Conservation (phyloP, 371 early-diverging fungal genomes). For the Mucor ambiguus region DNA sequence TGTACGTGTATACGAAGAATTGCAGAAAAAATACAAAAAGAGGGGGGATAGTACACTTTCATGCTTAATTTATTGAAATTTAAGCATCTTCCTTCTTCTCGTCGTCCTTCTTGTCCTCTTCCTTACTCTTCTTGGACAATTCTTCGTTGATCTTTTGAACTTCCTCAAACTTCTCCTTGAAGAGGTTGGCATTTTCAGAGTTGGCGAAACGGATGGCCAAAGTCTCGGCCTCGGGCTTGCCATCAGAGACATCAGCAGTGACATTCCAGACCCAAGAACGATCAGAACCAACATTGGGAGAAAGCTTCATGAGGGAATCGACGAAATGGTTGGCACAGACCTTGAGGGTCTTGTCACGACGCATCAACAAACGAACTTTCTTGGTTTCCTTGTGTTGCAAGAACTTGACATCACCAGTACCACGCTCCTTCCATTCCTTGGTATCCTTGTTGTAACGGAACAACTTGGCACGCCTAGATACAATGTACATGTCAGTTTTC, state of each 20-base stretch:
- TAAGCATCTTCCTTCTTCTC: constrained; percentile 5
- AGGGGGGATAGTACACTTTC: neutral
- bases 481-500: neutral
- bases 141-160: constrained; percentile 43
- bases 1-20: neutral
- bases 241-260: constrained; percentile 89
- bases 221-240: constrained; percentile 78
- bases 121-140: constrained; percentile 32
- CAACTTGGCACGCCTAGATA: constrained; percentile 91
- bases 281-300: constrained; percentile 95
- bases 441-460: constrained; percentile 91
- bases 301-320: constrained; percentile 83
- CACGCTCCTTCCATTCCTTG: constrained; percentile 98
- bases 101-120: constrained; percentile 28
- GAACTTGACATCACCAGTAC: constrained; percentile 95
- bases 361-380: constrained; percentile 94
- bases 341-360: constrained; percentile 97
- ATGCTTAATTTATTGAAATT: constrained; percentile 2
- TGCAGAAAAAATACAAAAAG: neutral
- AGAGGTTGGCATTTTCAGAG: constrained; percentile 74
- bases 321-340: constrained; percentile 98
- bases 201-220: constrained; percentile 97
- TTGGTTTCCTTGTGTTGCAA: constrained; percentile 87
- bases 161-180: constrained; percentile 57
- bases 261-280: constrained; percentile 98